A percentile compares a stretch with the other conserved stretches of the same genome.
Evolutionary conservation across 2,329 filamentous ascomycete species (phyloP).

Genomic region (Diaporthe helianthi): DNA sequence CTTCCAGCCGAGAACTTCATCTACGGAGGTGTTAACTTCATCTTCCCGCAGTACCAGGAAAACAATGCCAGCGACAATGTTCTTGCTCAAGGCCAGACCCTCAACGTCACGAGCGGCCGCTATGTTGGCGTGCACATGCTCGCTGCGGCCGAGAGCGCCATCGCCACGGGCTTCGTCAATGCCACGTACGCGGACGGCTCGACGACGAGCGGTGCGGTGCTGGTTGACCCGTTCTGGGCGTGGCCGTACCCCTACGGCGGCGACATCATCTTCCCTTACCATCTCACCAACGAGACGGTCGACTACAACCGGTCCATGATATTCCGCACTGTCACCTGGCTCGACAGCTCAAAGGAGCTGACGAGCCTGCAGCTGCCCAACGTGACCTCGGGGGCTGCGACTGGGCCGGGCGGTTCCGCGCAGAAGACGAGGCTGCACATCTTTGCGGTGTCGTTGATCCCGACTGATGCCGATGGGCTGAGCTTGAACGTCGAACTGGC

Average conservation of each 20-base stretch:
- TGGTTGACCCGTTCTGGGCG: slow-evolving; percentile 36
- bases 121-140: slow-evolving; percentile 36
- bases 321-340: slow-evolving; percentile 34
- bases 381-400: slow-evolving; percentile 15
- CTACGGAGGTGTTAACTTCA: slow-evolving; percentile 36
- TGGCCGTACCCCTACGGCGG: slow-evolving; percentile 36
- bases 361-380: slow-evolving; percentile 34
- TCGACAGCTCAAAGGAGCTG: slow-evolving; percentile 35
- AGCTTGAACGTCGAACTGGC: slow-evolving; percentile 28
- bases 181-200: slow-evolving; percentile 34
- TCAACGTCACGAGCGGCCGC: slow-evolving; percentile 31
- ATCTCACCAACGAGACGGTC: slow-evolving; percentile 33
- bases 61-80: slow-evolving; percentile 35
- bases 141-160: slow-evolving; percentile 35
- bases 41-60: slow-evolving; percentile 33
- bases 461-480: background rate
- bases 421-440: slow-evolving; percentile 30
- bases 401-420: slow-evolving; percentile 18
- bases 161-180: slow-evolving; percentile 35
- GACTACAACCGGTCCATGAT: slow-evolving; percentile 37
- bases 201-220: slow-evolving; percentile 25
- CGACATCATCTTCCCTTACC: slow-evolving; percentile 37
- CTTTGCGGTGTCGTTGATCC: slow-evolving; percentile 29
- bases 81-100: slow-evolving; percentile 34
- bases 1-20: slow-evolving; percentile 33